Evolutionary conservation across 2,329 filamentous ascomycete species (phyloP).

Genomic region (Aureobasidium namibiae): DNA sequence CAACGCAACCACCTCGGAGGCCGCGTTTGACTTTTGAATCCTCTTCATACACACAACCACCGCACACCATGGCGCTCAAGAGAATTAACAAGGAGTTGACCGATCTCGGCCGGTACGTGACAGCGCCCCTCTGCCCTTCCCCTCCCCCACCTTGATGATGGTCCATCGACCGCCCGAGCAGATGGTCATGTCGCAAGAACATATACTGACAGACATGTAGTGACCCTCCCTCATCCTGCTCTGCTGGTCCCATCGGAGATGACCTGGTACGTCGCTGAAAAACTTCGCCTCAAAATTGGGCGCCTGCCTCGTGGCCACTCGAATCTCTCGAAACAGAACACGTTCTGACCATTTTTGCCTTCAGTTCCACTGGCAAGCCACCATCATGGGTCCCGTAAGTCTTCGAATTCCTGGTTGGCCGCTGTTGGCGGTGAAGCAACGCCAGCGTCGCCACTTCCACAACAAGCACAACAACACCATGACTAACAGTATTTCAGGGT

Average conservation of each 20-base stretch:
- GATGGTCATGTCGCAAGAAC: neutral
- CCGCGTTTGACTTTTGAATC: neutral
- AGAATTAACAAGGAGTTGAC: constrained; percentile 91
- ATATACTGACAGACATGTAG: constrained; percentile 44
- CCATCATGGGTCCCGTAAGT: constrained; percentile 98
- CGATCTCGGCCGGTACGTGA: constrained; percentile 71
- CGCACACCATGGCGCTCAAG: constrained; percentile 68
- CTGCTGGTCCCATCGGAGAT: constrained; percentile 91
- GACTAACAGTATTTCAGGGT: constrained; percentile 44
- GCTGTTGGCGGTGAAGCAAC: neutral
- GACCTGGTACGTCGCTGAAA: constrained; percentile 70
- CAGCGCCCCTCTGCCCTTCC: neutral
- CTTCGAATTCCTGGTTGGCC: neutral
- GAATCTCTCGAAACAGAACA: constrained; percentile 16
- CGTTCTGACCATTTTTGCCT: constrained; percentile 25
- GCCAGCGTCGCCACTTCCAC: constrained; percentile 5
- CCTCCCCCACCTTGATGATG: constrained; percentile 9
- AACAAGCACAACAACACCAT: neutral
- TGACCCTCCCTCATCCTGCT: constrained; percentile 97
- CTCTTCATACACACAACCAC: constrained; percentile 17
- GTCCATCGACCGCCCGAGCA: neutral
- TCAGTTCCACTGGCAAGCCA: constrained; percentile 99
- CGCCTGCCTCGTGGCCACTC: constrained; percentile 11
- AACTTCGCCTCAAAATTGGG: constrained; percentile 10
- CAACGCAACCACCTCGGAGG: constrained; percentile 8